phyloP scores from a whole-genome alignment of 176 grass and related monocot genomes.

The Musa schizocarpa region DNA sequence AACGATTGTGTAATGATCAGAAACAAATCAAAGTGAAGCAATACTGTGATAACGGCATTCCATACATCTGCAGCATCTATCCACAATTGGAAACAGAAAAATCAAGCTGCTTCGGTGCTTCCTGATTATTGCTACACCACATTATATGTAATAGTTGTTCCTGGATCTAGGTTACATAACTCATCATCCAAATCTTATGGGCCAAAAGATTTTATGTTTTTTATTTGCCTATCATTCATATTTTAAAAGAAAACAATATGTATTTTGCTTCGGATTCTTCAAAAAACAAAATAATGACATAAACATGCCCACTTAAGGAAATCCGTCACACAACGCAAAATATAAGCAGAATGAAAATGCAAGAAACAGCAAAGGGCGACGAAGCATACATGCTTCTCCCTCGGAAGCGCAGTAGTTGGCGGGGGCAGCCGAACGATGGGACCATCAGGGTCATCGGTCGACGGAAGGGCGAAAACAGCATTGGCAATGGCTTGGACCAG shows the following conservation, averaged over 20 bases:
- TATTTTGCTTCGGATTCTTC: not conserved
- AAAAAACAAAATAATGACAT: not conserved
- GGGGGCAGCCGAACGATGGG: constrained; percentile 55
- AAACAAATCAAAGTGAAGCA: no score
- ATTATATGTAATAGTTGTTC: not conserved
- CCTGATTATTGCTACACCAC: not conserved
- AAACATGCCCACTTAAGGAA: not conserved
- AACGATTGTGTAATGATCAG: no score
- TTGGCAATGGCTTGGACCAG: constrained; percentile 70
- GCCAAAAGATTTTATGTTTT: not conserved
- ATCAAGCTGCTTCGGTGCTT: not conserved
- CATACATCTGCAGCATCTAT: not conserved
- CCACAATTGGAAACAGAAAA: not conserved
- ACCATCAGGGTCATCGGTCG: constrained; percentile 49
- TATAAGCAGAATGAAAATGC: not conserved
- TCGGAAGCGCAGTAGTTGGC: constrained; percentile 47
- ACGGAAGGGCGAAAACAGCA: constrained; percentile 57
- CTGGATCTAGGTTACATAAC: not conserved
- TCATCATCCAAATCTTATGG: not conserved
- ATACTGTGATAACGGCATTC: no score
- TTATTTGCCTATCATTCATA: not conserved
- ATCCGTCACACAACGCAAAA: no score
- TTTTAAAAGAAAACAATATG: not conserved
- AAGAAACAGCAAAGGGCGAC: not conserved
- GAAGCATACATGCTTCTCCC: constrained; percentile 71